Evolutionary conservation across 208 protist species (phyloP).

Genomic region (Trypanosoma rangeli): DNA sequence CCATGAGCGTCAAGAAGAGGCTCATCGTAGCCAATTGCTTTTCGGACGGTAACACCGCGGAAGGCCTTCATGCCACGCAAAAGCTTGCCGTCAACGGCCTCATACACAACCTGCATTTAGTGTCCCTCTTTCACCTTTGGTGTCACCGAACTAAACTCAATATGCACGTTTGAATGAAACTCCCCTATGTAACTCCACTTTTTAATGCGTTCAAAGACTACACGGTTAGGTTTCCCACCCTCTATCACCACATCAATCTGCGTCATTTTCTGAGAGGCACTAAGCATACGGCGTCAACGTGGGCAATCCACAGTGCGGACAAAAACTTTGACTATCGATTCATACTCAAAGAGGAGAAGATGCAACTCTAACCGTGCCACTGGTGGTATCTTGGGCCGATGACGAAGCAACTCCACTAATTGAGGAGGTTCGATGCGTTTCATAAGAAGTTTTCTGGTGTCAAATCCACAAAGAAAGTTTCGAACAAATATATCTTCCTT

Average conservation of each 20-base stretch:
- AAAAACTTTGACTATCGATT: constrained; percentile 62
- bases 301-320: constrained; percentile 76
- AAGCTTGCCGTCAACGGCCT: constrained; percentile 45
- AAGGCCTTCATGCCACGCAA: constrained; percentile 62
- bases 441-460: constrained; percentile 72
- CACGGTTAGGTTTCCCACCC: constrained; percentile 38
- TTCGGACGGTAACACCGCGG: constrained; percentile 60
- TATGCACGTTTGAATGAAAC: constrained; percentile 83
- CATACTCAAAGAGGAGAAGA: constrained; percentile 70
- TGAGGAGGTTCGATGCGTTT: constrained; percentile 66
- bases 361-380: constrained; percentile 87
- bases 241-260: constrained; percentile 82
- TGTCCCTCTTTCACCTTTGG: constrained; percentile 35
- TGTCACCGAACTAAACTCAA: constrained; percentile 56
- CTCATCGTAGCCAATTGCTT: constrained; percentile 71
- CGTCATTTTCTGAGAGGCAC: constrained; percentile 66
- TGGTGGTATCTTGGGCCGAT: constrained; percentile 54
- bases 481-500: constrained; percentile 52
- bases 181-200: constrained; percentile 87
- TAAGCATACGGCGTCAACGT: constrained; percentile 66
- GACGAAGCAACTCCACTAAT: constrained; percentile 35
- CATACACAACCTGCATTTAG: constrained; percentile 64
- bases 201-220: constrained; percentile 68
- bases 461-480: constrained; percentile 56
- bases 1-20: constrained; percentile 62